Base-by-base conservation (phyloP, 2,329 filamentous ascomycete species). In the Chrysosporium keratinophilum region DNA sequence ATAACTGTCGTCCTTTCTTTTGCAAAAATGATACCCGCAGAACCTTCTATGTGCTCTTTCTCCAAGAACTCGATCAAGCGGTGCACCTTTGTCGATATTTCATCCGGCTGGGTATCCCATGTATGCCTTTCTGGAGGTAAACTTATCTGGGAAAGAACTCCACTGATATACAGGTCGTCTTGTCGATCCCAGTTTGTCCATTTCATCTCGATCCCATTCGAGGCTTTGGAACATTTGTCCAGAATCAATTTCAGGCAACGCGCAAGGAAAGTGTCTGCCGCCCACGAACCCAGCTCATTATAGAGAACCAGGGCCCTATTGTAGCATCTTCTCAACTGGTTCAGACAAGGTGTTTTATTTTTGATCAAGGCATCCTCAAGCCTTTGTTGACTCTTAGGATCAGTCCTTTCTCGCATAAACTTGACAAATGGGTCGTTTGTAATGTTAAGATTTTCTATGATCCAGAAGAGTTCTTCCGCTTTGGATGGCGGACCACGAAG, bases 251-350 rank as follows among this genome's bases (percentile, higher is more conserved):
- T 65, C 9, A 81, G 69, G 2, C 76, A 75, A 37, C 71, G 71
- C 50, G 68, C 67, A 20, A 89, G 78, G 62, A 83, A 89, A 48
- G 76, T 78, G 47, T 89, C 82, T 0, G 78, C 77, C 1, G 84
- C 84, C 83, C 84, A 90, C 1, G 72, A 59, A 0, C 87, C 87
- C 3, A 89, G 73, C 44, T 85, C 77, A 2, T 63, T 59, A 19
- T 72, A 72, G 1, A 89, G 73, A 12, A 75, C 73, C 0, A 58
- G 45, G 11, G 77, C 73, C 33, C 76, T 79, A 1, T 71, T 69
- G 42, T 71, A 70, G 6, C 89, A 74, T 0, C 70, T 69, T 52
- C 71, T 76, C 59, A 89, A 68, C 58, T 86, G 79, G 20, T 72
- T 72, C 35, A 75, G 76, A 31, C 73, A 70, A 19, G 63, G 66